Percentiles rank a stretch among this genome's conserved stretches.
These are phyloP conservation scores for Ambispora gerdemannii DNA, from an alignment of 192 early-diverging fungal genomes.

Conservation along the genomic window DNA sequence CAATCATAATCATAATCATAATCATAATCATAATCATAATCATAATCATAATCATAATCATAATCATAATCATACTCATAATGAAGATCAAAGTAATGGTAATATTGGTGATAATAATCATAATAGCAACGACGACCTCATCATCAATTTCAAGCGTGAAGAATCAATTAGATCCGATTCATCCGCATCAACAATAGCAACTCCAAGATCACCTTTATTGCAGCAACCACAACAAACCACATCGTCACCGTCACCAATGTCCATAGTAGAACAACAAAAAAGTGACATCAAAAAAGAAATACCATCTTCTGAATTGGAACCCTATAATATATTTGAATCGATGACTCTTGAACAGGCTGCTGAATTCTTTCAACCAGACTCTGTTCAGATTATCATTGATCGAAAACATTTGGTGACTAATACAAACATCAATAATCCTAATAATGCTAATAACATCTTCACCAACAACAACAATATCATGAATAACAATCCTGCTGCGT, in stretches of 20 bases:
- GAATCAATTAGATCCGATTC: background rate
- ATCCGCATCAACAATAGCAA: background rate
- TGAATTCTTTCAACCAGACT: background rate
- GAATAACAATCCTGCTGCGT: background rate
- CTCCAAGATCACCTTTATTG: background rate
- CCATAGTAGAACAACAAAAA: too few species aligned
- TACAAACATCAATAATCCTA: background rate
- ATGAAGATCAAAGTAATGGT: too few species aligned
- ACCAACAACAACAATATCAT: background rate
- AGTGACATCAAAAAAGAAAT: too few species aligned
- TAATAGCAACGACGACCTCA: too few species aligned
- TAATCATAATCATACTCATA: too few species aligned
- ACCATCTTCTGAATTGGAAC: background rate
- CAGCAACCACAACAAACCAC: background rate
- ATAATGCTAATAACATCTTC: background rate
- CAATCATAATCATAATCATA: too few species aligned
- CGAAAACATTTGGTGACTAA: background rate
- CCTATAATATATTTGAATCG: background rate
- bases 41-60: too few species aligned
- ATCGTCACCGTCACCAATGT: too few species aligned
- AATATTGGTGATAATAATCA: too few species aligned
- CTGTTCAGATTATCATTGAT: background rate
- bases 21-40: too few species aligned
- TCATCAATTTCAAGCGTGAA: too few species aligned
- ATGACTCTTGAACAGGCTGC: background rate